Base-by-base conservation (phyloP, 2,329 filamentous ascomycete genomes). In the Trichoderma sp. region DNA sequence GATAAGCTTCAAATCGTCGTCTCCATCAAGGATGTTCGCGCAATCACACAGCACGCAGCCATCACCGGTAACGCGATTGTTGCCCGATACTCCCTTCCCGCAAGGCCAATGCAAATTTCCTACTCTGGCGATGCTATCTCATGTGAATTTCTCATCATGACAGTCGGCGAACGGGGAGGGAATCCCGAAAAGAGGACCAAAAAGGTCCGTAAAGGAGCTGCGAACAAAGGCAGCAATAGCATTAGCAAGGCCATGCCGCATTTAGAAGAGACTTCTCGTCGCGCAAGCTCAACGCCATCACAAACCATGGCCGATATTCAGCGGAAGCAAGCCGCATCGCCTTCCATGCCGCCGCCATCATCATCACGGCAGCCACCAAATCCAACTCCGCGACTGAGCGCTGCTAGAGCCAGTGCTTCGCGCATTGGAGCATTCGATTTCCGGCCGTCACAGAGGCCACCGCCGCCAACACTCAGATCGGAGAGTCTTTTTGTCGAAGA, bases 61-160 rank as follows among this genome's bases (percentile, higher is more conserved):
- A 91, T 91, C 29, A 88, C 92, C 6, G 91, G 91, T 71, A 91
- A 90, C n/a, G 88, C 89, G 63, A 86, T 95, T 16, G 89, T 88
- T 18, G 92, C 93, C 14, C 87, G 87, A 71, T 95, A 95, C 83
- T 95, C 94, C 2, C 86, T 89, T 31, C 93, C 94, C 4, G 90
- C 90, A 18, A 89, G 90, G 18, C 94, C 94, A 1, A 89, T 96
- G 81, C 92, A 94, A 80, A 88, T 96, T 76, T 90, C 88, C 62
- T 96, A 96, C 80, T 87, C 89, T 29, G 88, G 89, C 59, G 91
- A 93, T 75, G 93, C 92, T 41, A 87, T 95, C 38, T 85, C 90
- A 50, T 94, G 92, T 82, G 92, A 95, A 78, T 95, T 95, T 79
- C 93, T 95, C 60, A 88, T 96, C 76, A 95, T 95, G 93, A 96